These are phyloP conservation scores for Penicillium sp. DNA, from an alignment of 2,329 filamentous ascomycete species.

Conservation along the genomic window DNA sequence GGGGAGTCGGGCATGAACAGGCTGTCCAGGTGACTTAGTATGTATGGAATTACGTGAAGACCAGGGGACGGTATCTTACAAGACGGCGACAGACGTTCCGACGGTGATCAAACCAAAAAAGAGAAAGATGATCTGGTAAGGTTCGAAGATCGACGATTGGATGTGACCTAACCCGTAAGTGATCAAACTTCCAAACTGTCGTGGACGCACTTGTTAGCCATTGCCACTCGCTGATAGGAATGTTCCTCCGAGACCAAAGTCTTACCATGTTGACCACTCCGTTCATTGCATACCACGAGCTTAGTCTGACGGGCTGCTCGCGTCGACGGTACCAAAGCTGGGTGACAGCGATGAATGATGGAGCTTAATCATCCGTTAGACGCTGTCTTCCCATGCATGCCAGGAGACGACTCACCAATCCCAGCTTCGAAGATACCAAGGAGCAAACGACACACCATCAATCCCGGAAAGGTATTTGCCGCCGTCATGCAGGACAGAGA, in stretches of 20 bases:
- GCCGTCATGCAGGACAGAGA: constrained; percentile 54
- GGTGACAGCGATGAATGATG: constrained; percentile 53
- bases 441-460: constrained; percentile 56
- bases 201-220: neutral
- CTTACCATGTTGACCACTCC: constrained; percentile 54
- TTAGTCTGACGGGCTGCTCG: constrained; percentile 52
- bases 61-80: constrained; percentile 26
- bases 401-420: constrained; percentile 27
- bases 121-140: constrained; percentile 49
- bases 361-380: constrained; percentile 34
- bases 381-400: neutral
- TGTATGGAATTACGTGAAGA: neutral
- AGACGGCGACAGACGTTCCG: constrained; percentile 51
- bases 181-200: constrained; percentile 51
- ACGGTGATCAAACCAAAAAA: constrained; percentile 52
- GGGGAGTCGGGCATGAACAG: constrained; percentile 64
- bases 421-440: constrained; percentile 57
- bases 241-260: neutral
- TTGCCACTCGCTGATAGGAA: neutral
- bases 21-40: constrained; percentile 3
- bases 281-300: constrained; percentile 57
- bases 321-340: constrained; percentile 56
- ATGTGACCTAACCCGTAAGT: constrained; percentile 55
- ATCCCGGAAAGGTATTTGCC: constrained; percentile 48
- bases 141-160: constrained; percentile 41